Conservation (phyloP, 176 grass and related monocot genomes). For the Avena eriantha region DNA sequence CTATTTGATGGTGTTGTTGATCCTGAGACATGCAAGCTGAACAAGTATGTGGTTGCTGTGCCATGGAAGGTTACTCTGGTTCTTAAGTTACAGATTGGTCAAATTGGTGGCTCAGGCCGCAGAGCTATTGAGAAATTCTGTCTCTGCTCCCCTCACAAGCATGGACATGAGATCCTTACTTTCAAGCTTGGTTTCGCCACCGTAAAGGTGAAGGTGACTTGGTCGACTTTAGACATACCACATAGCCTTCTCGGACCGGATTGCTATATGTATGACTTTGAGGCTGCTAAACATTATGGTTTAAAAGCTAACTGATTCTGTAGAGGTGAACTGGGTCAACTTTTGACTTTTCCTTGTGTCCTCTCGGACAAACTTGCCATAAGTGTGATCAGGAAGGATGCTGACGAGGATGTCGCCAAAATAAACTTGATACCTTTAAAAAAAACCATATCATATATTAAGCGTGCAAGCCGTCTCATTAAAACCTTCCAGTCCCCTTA, state of each 20-base stretch:
- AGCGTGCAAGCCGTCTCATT: too few species aligned
- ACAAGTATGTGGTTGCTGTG: conserved; percentile 8
- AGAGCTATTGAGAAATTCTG: neutral
- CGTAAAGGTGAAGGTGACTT: neutral
- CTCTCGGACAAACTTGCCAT: neutral
- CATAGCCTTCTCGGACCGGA: neutral
- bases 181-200: neutral
- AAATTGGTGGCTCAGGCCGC: neutral
- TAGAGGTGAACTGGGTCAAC: neutral
- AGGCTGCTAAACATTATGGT: neutral
- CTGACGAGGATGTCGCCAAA: neutral
- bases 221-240: neutral
- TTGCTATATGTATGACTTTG: neutral
- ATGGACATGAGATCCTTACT: neutral
- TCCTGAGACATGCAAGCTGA: neutral
- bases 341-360: neutral
- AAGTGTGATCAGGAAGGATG: neutral
- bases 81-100: neutral
- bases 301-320: neutral
- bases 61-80: neutral
- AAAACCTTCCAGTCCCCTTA: too few species aligned
- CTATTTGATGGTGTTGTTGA: neutral
- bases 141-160: conserved; percentile 1
- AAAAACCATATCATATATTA: too few species aligned
- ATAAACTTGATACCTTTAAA: neutral